phyloP scores from a whole-genome alignment of 257 asterid species.

The Ilex asprella region DNA sequence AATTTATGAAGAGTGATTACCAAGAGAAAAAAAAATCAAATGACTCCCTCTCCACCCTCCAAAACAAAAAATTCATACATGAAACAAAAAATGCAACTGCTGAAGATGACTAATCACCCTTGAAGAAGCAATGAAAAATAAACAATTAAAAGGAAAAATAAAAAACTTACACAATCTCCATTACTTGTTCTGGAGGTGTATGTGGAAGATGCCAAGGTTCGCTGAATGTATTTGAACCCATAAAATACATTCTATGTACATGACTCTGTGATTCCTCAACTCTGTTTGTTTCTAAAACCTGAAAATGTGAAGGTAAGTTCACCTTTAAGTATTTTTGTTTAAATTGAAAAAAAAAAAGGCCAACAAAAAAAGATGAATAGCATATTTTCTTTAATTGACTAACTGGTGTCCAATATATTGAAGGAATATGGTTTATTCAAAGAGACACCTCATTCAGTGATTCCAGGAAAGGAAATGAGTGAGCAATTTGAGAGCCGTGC shows the following conservation, averaged over 20 bases:
- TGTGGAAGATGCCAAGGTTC: slow-evolving; percentile 99
- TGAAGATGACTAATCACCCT: neutral
- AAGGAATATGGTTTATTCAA: neutral
- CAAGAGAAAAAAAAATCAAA: too few relatives aligned
- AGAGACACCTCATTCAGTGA: slow-evolving; percentile 82
- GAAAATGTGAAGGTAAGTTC: slow-evolving; percentile 19
- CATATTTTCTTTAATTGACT: too few relatives aligned
- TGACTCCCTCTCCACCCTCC: too few relatives aligned
- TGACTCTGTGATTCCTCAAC: slow-evolving; percentile 98
- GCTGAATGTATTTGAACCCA: slow-evolving; percentile 88
- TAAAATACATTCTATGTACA: slow-evolving; percentile 92
- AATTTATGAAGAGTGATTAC: too few relatives aligned
- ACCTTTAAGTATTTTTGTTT: neutral
- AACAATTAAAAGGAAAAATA: slow-evolving; percentile 4
- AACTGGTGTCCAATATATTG: too few relatives aligned
- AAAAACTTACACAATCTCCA: slow-evolving; percentile 84
- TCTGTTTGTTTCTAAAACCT: slow-evolving; percentile 98
- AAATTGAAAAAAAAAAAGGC: too few relatives aligned
- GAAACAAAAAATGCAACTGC: too few relatives aligned
- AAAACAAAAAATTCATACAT: too few relatives aligned
- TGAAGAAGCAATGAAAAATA: neutral
- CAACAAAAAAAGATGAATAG: too few relatives aligned
- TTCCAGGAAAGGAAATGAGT: slow-evolving; percentile 95
- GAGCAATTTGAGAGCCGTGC: slow-evolving; percentile 92
- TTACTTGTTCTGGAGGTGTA: slow-evolving; percentile 90